Evolutionary conservation across 2,329 filamentous ascomycete genomes (phyloP).

Genomic region (Amauroascus niger): DNA sequence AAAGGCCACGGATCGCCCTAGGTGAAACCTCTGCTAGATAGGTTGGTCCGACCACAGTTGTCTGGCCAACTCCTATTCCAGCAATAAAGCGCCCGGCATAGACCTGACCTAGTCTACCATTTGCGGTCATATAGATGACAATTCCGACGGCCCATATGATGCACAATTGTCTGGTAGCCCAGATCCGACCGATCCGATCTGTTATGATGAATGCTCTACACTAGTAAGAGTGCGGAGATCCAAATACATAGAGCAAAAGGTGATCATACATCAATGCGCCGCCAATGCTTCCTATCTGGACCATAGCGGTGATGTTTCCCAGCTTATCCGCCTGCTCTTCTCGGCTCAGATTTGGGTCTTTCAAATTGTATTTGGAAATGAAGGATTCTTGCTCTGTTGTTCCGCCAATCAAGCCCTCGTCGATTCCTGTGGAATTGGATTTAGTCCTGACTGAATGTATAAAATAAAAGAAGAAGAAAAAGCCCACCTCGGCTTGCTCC

Average conservation of each 20-base stretch:
- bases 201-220: slow-evolving; percentile 42
- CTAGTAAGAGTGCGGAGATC: background rate
- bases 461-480: background rate
- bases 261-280: slow-evolving; percentile 52
- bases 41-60: slow-evolving; percentile 47
- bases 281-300: slow-evolving; percentile 65
- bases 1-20: slow-evolving; percentile 59
- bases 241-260: background rate
- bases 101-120: slow-evolving; percentile 32
- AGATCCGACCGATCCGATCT: slow-evolving; percentile 39
- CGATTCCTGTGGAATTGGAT: slow-evolving; percentile 37
- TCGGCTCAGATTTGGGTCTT: slow-evolving; percentile 38
- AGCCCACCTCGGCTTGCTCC: slow-evolving; percentile 58
- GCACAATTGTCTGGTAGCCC: slow-evolving; percentile 35
- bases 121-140: slow-evolving; percentile 37
- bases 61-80: slow-evolving; percentile 37
- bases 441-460: background rate
- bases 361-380: slow-evolving; percentile 49
- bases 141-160: slow-evolving; percentile 36
- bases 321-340: slow-evolving; percentile 57
- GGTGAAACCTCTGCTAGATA: slow-evolving; percentile 66
- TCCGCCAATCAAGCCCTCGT: slow-evolving; percentile 68
- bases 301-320: slow-evolving; percentile 71
- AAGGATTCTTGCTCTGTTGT: slow-evolving; percentile 60
- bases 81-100: slow-evolving; percentile 39